Conservation (phyloP, 805 yeast genomes). For the Candida methanosorbosa region DNA sequence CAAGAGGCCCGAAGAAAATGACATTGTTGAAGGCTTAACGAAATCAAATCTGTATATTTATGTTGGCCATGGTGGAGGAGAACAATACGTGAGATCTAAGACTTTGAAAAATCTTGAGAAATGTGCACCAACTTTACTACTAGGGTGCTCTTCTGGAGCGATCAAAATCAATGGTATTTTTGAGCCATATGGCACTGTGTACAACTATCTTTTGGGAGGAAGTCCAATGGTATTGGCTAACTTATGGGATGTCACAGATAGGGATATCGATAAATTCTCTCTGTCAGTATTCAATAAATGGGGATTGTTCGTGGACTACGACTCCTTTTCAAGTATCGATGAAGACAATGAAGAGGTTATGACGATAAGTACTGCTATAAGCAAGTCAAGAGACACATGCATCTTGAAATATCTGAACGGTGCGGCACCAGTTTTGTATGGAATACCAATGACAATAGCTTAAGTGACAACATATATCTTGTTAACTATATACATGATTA, state of each 20-base stretch:
- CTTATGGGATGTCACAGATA: conserved; percentile 96
- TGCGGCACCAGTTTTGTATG: conserved; percentile 87
- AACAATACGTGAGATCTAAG: conserved; percentile 58
- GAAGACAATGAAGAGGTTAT: conserved; percentile 3
- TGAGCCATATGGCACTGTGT: conserved; percentile 70
- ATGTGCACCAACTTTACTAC: conserved; percentile 54
- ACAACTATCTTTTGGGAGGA: conserved; percentile 71
- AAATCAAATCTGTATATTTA: conserved; percentile 52
- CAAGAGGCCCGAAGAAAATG: conserved; percentile 46
- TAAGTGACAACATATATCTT: conserved; percentile 1
- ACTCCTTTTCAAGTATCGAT: conserved; percentile 8
- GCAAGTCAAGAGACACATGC: conserved; percentile 57
- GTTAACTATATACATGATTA: too few species aligned
- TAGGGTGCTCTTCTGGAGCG: conserved; percentile 90
- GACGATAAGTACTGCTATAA: conserved; percentile 48
- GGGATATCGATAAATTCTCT: conserved; percentile 81
- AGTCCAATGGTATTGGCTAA: conserved; percentile 79
- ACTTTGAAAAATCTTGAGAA: conserved; percentile 33
- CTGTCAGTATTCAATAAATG: conserved; percentile 50
- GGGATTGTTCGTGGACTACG: conserved; percentile 42
- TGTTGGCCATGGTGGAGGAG: conserved; percentile 97
- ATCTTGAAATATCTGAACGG: conserved; percentile 73
- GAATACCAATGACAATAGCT: conserved; percentile 51
- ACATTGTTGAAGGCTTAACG: conserved; percentile 35
- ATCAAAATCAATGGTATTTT: conserved; percentile 48